phyloP scores from a whole-genome alignment of 1,284 basidiomycete genomes.

The Xerocomus minutiporus region DNA sequence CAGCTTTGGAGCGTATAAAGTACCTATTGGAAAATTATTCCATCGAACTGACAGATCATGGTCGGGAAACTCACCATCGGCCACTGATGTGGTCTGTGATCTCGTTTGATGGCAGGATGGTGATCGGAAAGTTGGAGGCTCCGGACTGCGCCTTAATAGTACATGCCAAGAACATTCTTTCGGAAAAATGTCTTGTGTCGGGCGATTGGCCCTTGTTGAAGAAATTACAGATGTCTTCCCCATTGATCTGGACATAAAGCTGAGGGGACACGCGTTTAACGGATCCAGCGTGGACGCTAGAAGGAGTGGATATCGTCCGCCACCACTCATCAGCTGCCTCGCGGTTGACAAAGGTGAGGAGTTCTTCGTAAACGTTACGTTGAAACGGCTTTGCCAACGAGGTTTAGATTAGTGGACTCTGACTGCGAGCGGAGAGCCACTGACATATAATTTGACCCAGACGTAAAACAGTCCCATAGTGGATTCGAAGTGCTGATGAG shows the following conservation, averaged over 20 bases:
- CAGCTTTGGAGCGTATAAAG: neutral
- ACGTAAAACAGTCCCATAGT: too few relatives aligned
- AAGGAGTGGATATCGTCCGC: neutral
- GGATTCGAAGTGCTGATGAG: too few relatives aligned
- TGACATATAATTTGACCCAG: too few relatives aligned
- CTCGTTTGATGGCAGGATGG: neutral
- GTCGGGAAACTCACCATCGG: neutral
- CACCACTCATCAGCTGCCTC: neutral
- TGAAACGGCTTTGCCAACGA: too few relatives aligned
- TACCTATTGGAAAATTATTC: neutral
- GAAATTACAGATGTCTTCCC: neutral
- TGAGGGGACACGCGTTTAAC: neutral
- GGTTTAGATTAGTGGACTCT: too few relatives aligned
- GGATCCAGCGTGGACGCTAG: neutral
- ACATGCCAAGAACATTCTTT: neutral
- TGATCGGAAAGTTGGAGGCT: too few relatives aligned
- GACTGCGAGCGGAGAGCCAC: too few relatives aligned
- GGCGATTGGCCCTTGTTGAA: neutral
- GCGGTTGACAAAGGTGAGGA: neutral
- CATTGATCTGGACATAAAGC: neutral
- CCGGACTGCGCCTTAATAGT: too few relatives aligned
- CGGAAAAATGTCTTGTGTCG: neutral
- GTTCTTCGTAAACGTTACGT: too few relatives aligned
- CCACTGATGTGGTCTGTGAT: slow-evolving; percentile 4
- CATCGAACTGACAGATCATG: neutral